phyloP scores from a whole-genome alignment of 768 basidiomycete genomes.

The Leccinum longicurvipes region DNA sequence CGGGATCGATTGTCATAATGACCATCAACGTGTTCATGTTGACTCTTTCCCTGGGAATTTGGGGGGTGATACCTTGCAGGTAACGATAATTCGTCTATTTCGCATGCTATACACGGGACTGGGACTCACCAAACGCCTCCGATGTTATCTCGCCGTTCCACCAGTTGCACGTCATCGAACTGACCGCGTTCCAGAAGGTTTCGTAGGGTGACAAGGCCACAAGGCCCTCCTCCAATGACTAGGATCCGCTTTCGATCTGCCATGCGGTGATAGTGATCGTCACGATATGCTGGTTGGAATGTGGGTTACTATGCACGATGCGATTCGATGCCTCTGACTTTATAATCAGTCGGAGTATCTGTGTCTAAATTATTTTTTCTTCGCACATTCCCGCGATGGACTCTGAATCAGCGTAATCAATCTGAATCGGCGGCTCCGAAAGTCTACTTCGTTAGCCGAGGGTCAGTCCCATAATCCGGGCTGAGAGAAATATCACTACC shows the following conservation, averaged over 20 bases:
- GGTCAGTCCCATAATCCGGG: too few relatives aligned
- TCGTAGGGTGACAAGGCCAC: conserved; percentile 47
- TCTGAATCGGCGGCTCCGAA: too few relatives aligned
- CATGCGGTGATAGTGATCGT: conserved; percentile 1
- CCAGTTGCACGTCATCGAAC: conserved; percentile 43
- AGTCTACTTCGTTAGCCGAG: neutral
- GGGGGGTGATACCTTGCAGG: conserved; percentile 14
- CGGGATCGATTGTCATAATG: conserved; percentile 1
- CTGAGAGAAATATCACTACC: too few relatives aligned
- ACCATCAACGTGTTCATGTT: neutral
- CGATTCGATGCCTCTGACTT: neutral
- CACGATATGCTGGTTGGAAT: neutral
- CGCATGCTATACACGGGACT: neutral
- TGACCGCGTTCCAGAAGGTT: conserved; percentile 42
- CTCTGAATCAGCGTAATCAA: neutral
- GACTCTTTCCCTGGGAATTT: neutral
- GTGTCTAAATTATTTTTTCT: neutral
- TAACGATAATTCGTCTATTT: neutral
- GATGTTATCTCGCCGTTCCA: conserved; percentile 44
- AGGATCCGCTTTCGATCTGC: conserved; percentile 27
- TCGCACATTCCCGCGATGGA: neutral
- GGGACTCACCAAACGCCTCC: conserved; percentile 47
- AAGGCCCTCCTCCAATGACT: conserved; percentile 46
- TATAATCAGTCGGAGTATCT: neutral
- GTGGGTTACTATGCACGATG: neutral